phyloP scores from a whole-genome alignment of 2,329 filamentous ascomycete genomes.

The Amauroascus niger region DNA sequence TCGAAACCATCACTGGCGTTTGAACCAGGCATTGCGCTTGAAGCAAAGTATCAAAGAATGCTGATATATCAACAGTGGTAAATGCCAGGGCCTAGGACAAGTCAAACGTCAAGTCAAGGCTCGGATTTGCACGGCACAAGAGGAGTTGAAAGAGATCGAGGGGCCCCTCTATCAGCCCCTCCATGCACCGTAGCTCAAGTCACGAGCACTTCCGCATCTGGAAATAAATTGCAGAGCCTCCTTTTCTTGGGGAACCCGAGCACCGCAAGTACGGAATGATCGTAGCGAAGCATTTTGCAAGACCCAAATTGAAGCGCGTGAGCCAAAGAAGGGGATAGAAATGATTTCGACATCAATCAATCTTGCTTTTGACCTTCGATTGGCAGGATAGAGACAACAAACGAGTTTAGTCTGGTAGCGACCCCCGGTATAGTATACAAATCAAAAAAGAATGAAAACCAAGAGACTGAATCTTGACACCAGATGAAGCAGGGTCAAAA shows the following conservation, averaged over 20 bases:
- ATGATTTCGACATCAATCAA: neutral
- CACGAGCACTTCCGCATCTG: slow-evolving; percentile 13
- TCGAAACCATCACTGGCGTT: slow-evolving; percentile 44
- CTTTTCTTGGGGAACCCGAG: neutral
- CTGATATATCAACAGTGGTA: neutral
- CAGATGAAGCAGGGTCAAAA: slow-evolving; percentile 3
- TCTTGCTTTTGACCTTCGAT: neutral
- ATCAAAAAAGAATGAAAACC: neutral
- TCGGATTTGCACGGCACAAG: neutral
- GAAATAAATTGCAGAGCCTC: slow-evolving; percentile 7
- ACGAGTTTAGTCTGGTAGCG: slow-evolving; percentile 5
- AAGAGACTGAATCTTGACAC: slow-evolving; percentile 8
- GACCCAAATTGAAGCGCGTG: neutral
- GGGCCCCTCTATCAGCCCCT: neutral
- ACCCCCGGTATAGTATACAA: slow-evolving; percentile 12
- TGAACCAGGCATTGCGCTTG: slow-evolving; percentile 42
- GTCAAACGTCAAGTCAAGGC: neutral
- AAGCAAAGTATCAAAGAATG: neutral
- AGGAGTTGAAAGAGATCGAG: neutral
- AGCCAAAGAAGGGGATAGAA: neutral
- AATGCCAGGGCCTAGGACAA: too few relatives aligned
- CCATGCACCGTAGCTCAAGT: neutral
- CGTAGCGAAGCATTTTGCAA: neutral
- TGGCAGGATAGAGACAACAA: slow-evolving; percentile 2
- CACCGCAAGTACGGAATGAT: neutral